Conservation (phyloP, 1,284 basidiomycete genomes). For the Boletus smithii region DNA sequence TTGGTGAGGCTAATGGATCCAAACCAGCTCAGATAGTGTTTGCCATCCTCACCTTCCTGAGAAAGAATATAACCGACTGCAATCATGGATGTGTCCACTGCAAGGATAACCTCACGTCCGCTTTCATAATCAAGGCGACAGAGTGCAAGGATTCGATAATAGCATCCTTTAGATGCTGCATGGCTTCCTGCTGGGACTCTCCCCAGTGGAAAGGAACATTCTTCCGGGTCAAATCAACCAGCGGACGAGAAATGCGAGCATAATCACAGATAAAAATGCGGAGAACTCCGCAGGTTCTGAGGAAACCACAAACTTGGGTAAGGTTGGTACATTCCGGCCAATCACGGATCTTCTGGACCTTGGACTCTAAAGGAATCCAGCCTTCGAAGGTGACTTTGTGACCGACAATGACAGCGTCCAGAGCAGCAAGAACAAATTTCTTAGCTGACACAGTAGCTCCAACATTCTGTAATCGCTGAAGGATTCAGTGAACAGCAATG, state of each 20-base stretch:
- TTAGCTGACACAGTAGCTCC: slow-evolving; percentile 28
- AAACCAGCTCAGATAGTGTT: slow-evolving; percentile 25
- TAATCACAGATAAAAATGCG: slow-evolving; percentile 30
- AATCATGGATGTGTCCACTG: slow-evolving; percentile 36
- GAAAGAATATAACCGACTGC: slow-evolving; percentile 34
- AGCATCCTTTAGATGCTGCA: slow-evolving; percentile 31
- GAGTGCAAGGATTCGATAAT: slow-evolving; percentile 20
- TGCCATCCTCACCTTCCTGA: slow-evolving; percentile 27
- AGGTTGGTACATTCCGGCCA: background rate
- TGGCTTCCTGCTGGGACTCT: slow-evolving; percentile 12
- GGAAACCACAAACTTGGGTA: background rate
- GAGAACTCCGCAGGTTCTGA: background rate
- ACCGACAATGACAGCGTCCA: slow-evolving; percentile 21
- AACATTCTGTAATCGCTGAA: slow-evolving; percentile 10
- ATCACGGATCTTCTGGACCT: background rate
- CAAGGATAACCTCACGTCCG: slow-evolving; percentile 29
- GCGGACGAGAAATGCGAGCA: slow-evolving; percentile 21
- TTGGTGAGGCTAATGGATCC: slow-evolving; percentile 39
- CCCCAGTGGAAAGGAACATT: slow-evolving; percentile 27
- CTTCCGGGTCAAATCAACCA: too few species aligned
- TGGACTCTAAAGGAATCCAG: background rate
- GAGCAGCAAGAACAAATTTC: slow-evolving; percentile 25
- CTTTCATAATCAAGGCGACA: slow-evolving; percentile 20
- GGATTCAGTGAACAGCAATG: background rate
- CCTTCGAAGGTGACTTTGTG: slow-evolving; percentile 22